Base-by-base conservation (phyloP, 177 flowering plant species). In the Vitis hybrid region DNA sequence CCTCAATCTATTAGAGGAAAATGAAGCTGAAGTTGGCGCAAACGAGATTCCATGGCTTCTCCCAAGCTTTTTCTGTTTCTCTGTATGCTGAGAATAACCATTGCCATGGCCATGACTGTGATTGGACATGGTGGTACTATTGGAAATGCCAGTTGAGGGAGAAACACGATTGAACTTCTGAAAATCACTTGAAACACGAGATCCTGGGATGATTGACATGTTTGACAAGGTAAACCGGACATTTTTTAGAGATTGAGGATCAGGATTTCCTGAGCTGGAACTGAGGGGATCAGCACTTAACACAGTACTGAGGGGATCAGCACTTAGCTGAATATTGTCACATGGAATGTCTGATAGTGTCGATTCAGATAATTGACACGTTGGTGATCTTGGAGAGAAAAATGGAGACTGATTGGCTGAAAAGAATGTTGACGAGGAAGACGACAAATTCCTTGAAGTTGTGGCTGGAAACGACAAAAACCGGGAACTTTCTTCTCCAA, bases 361-460 rank as follows among this genome's bases (percentile, higher is more conserved):
- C 3, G 82, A 72, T 63, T 88, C 90, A 1, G 90, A 77, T 67
- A 72, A 66, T 49, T 71, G 86, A 71, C 78, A 76, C 1, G 83
- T 77, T 63, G 98, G 84, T 2, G 97, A 85, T 73, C 87, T 83
- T 39, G 97, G 97, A 55, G 97, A 89, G 81, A 91, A 89, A 78
- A 94, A 90, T 0, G 98, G 98, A 0, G 98, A 90, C 67, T 91
- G 97, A 65, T 76, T 86, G 33, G 98, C 98, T n/a, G 98, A 94
- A 62, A 87, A 82, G 70, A 94, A 94, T 63, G 85, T 76, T 0
- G 98, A 89, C 8, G 98, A 94, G 15, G 98, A 90, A 64, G 98
- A 88, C 2, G 98, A 94, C 62, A 89, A 77, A 68, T 85, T 94
- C 65, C 93, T 83, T 33, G 81, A 82, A 48, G 89, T 88, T 53